Base-by-base conservation (phyloP, 495 filamentous ascomycete genomes). In the Elasticomyces elasticus region DNA sequence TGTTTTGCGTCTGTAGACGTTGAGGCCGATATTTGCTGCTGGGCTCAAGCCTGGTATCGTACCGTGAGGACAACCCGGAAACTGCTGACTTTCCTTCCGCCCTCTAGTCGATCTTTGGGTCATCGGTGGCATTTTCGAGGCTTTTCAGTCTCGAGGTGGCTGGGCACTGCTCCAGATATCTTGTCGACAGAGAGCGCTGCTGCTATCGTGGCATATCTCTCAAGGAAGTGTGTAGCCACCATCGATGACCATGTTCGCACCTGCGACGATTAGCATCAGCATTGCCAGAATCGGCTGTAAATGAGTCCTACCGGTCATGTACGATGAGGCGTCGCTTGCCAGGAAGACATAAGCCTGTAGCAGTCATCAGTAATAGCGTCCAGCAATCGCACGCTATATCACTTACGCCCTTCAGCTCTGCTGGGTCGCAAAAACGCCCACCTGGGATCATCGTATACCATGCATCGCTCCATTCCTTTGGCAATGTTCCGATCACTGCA, bases 361-460 rank as follows among this genome's bases (percentile, higher is more conserved):
- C 46, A 28, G 28, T 25, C 31, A 33, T 47, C 43, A 49, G 52
- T 24, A 27, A 28, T 20, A 27, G 25, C 6, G 13, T 51, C 27
- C 51, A 22, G 23, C 7, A 22, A 43, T n/a, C 10, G 40, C 5
- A 12, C 9, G 37, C 15, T 12, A 15, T 28, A 5, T 11, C 4
- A 44, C 54, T 43, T 33, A 54, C 58, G 7, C 58, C 58, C 33
- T 60, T 60, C 45, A 60, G 42, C 48, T 60, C 58, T 5, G 25
- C 38, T 13, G 58, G 54, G 26, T 45, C 54, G 43, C 51, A 55
- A 17, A 59, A 17, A 2, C 58, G 37, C 20, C 30, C 17, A 10
- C 19, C 58, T 2, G 56, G 56, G 24, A 59, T 60, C 58, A 58
- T 47, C 5, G 17, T 27, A 43, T 43, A 43, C 58, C 52, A 60